Base-by-base conservation (phyloP, 2,329 filamentous ascomycete genomes). In the Bimuria novae-zelandiae region DNA sequence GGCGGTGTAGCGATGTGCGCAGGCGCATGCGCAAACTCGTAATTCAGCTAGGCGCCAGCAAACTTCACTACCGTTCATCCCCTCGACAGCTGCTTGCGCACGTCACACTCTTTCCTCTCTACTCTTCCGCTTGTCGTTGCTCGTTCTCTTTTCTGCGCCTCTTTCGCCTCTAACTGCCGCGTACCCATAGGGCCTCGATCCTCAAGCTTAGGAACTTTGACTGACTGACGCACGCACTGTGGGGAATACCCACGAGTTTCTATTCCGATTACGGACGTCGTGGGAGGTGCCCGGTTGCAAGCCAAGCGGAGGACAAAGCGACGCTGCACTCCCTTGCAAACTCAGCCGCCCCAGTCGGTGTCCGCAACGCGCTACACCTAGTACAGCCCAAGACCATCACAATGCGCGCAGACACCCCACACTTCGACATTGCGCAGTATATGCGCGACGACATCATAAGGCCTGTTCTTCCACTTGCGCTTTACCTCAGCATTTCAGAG, bases 211-310 rank as follows among this genome's bases (percentile, higher is more conserved):
- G 43, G 27, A 17, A 46, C 19, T 47, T 36, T 29, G n/a, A 33
- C 44, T 47, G 33, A 47, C 44, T n/a, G 17, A 12, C 35, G 19
- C 42, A 35, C 44, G 44, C 32, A 36, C 44, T 27, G 44, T 47
- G 43, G 32, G n/a, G 32, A 46, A 30, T 27, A 32, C 32, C 33
- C 21, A 39, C 33, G 7, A n/a, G 32, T 10, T 33, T 47, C 23
- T 37, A 29, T 37, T 37, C 22, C 33, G 23, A 19, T 47, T 23
- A 19, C 44, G 33, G 32, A 39, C n/a, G 44, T 35, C 30, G 42
- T 47, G 44, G 32, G 33, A 36, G 21, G 21, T 36, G 44, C 44
- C 44, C 33, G 39, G 33, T 47, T 30, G 33, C 37, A 25, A 11
- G n/a, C 8, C 40, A 23, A 22, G 23, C n/a, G 22, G 32, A 19